A percentile compares a stretch with the other conserved stretches of the same genome.
These are phyloP conservation scores for Lentinus polychrous DNA, from an alignment of 1,284 basidiomycete species.

Conservation along the genomic window DNA sequence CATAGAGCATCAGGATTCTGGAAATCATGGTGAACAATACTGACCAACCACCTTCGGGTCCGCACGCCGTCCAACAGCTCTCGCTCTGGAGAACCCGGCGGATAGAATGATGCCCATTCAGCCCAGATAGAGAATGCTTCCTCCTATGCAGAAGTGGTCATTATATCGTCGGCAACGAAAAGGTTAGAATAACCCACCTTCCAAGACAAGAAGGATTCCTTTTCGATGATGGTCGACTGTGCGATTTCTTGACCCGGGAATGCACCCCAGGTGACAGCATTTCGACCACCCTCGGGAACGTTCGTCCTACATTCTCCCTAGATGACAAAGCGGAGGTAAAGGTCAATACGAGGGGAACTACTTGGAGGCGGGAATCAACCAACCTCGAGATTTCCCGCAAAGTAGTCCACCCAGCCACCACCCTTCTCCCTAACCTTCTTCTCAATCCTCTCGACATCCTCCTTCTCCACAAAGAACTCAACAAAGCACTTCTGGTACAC, in stretches of 20 bases:
- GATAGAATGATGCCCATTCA: conserved; percentile 89
- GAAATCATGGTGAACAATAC: conserved; percentile 92
- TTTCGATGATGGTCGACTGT: conserved; percentile 96
- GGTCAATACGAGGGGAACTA: neutral
- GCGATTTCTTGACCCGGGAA: conserved; percentile 96
- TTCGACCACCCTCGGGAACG: conserved; percentile 72
- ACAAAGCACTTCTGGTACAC: conserved; percentile 98
- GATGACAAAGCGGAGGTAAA: neutral
- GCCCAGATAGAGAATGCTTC: conserved; percentile 97
- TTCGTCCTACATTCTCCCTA: conserved; percentile 84
- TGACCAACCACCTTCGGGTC: conserved; percentile 85
- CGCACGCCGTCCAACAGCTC: conserved; percentile 67
- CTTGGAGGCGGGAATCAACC: conserved; percentile 15
- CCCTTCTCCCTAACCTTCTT: conserved; percentile 48
- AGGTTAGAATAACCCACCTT: conserved; percentile 47
- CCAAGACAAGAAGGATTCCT: conserved; percentile 88
- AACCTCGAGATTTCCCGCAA: conserved; percentile 79
- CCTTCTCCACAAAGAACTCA: conserved; percentile 81
- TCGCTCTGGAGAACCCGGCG: conserved; percentile 69
- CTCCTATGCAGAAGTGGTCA: conserved; percentile 45
- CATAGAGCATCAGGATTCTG: conserved; percentile 79
- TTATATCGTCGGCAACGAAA: neutral
- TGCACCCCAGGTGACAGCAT: conserved; percentile 98
- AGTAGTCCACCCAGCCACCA: conserved; percentile 72
- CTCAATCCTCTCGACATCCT: conserved; percentile 63